Conservation (phyloP, 2,329 filamentous ascomycete genomes). For the Pseudopyricularia javanii region DNA sequence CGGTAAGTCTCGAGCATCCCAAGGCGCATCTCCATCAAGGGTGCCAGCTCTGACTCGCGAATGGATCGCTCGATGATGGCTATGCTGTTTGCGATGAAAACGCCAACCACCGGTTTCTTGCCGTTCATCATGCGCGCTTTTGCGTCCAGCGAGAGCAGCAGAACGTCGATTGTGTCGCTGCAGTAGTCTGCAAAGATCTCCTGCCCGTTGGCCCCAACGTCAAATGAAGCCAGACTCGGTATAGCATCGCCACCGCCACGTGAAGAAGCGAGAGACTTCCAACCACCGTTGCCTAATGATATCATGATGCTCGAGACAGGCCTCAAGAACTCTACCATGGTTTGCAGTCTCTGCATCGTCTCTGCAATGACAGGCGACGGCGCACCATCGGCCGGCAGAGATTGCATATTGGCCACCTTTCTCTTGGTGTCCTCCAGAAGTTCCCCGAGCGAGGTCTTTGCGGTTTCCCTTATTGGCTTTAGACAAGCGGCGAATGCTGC, state of each 20-base stretch:
- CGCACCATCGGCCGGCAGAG: conserved; percentile 66
- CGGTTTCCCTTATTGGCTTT: conserved; percentile 83
- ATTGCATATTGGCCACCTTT: conserved; percentile 50
- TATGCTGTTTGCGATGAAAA: conserved; percentile 84
- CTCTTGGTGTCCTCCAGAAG: conserved; percentile 73
- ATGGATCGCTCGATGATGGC: conserved; percentile 77
- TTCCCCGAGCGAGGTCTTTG: conserved; percentile 72
- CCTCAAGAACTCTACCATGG: conserved; percentile 74
- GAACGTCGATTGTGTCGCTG: conserved; percentile 71
- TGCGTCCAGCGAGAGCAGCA: conserved; percentile 63
- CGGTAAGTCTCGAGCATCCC: conserved; percentile 61
- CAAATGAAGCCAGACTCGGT: conserved; percentile 65
- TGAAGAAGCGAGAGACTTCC: conserved; percentile 46
- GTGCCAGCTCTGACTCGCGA: conserved; percentile 63
- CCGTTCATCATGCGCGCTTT: conserved; percentile 65
- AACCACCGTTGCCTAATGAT: conserved; percentile 85
- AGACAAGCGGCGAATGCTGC: conserved; percentile 70
- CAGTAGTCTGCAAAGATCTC: conserved; percentile 86
- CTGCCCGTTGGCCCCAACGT: conserved; percentile 77
- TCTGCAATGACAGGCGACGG: conserved; percentile 68
- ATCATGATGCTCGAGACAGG: conserved; percentile 85
- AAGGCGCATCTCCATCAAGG: conserved; percentile 56
- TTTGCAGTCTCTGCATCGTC: conserved; percentile 75
- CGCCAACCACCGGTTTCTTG: conserved; percentile 66
- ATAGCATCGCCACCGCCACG: conserved; percentile 47